Percentiles rank a stretch among this genome's conserved stretches.
Conservation (phyloP, 2,329 filamentous ascomycete species). For the Cladophialophora immunda region DNA sequence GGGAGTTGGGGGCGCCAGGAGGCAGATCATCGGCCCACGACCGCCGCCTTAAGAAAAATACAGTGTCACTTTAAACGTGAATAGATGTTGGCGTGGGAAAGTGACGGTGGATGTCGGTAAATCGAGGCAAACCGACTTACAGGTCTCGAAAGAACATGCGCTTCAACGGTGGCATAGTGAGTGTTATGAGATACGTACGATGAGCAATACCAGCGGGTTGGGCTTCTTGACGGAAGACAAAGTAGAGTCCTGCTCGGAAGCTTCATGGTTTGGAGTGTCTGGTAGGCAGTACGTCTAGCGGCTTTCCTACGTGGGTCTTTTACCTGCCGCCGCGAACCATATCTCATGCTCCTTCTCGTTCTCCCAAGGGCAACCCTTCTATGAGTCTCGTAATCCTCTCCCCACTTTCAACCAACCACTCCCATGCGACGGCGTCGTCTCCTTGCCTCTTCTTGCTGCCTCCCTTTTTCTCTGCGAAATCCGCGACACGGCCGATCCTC, state of each 20-base stretch:
- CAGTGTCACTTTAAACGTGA: background rate
- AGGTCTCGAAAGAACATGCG: background rate
- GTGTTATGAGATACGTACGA: background rate
- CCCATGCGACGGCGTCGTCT: constrained; percentile 48
- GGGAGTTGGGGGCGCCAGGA: constrained; percentile 63
- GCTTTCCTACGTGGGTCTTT: background rate
- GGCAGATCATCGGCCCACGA: constrained; percentile 70
- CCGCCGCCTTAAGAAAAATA: constrained; percentile 49
- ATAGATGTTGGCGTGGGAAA: background rate
- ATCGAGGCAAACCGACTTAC: background rate
- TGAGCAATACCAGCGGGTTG: background rate
- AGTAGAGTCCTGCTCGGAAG: background rate
- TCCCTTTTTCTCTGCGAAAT: constrained; percentile 53
- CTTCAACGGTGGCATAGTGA: background rate
- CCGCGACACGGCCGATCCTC: constrained; percentile 55
- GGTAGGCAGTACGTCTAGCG: background rate
- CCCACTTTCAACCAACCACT: constrained; percentile 53
- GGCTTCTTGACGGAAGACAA: background rate
- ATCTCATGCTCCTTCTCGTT: background rate
- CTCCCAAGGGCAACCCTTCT: constrained; percentile 22
- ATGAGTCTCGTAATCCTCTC: constrained; percentile 50
- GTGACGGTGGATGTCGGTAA: background rate
- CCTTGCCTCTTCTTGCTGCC: constrained; percentile 43
- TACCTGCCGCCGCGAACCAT: background rate
- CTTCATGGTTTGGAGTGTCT: background rate